A percentile compares a stretch with the other conserved stretches of the same genome.
Conservation (phyloP, 768 basidiomycete species). For the Rhizopogon salebrosus region DNA sequence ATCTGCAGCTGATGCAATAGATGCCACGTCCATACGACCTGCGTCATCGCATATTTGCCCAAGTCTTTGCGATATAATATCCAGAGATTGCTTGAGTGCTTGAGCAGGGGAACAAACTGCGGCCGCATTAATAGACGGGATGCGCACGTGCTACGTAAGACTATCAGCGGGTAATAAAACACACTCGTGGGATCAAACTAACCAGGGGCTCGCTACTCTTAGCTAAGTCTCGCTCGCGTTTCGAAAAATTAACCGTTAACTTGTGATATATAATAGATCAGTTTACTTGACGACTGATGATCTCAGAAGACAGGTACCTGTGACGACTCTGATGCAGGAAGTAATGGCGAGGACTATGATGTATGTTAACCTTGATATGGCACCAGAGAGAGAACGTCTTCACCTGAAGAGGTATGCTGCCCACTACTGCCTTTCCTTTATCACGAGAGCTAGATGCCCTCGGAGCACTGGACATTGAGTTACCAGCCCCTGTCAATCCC, state of each 20-base stretch:
- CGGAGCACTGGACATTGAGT: not conserved
- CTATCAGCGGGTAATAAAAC: constrained; percentile 2
- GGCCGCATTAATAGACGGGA: constrained; percentile 7
- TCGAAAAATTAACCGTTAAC: constrained; percentile 18
- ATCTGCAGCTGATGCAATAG: constrained; percentile 59
- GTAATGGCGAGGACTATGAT: constrained; percentile 21
- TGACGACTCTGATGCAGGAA: constrained; percentile 18
- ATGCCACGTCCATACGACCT: constrained; percentile 36
- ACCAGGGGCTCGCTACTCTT: constrained; percentile 14
- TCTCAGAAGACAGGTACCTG: constrained; percentile 17
- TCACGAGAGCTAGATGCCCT: constrained; percentile 2
- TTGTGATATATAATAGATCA: constrained; percentile 2
- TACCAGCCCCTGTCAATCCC: not conserved
- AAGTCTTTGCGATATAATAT: constrained; percentile 47
- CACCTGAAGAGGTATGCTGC: constrained; percentile 19
- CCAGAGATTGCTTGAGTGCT: constrained; percentile 50
- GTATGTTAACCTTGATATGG: not conserved
- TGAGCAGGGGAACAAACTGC: constrained; percentile 29
- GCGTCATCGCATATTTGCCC: constrained; percentile 35
- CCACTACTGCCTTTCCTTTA: constrained; percentile 10
- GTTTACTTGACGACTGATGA: constrained; percentile 3
- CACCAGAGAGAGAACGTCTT: not conserved
- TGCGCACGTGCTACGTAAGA: constrained; percentile 11
- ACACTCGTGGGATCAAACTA: not conserved
- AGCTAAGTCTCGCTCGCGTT: constrained; percentile 9